Evolutionary conservation across 73 alveolate genomes (phyloP).

Genomic region (Paramecium biaurelia): DNA sequence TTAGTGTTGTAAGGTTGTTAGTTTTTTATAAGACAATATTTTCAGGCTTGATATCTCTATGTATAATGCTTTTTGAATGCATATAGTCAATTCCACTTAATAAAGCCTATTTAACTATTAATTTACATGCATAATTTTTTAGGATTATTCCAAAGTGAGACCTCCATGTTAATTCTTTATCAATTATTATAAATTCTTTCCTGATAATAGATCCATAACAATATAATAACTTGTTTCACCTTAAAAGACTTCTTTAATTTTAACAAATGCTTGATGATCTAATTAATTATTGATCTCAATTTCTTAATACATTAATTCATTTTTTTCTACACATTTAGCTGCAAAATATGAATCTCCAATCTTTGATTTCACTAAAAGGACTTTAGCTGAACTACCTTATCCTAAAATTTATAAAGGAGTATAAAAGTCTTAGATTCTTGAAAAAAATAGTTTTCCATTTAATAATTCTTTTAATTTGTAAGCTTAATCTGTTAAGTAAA

Average conservation of each 20-base stretch:
- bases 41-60: slow-evolving; percentile 66
- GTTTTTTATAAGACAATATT: slow-evolving; percentile 44
- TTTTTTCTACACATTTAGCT: slow-evolving; percentile 54
- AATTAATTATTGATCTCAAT: slow-evolving; percentile 27
- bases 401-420: slow-evolving; percentile 15
- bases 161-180: slow-evolving; percentile 31
- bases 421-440: slow-evolving; percentile 13
- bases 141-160: slow-evolving; percentile 12
- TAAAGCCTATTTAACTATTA: slow-evolving; percentile 34
- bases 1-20: slow-evolving; percentile 22
- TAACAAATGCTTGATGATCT: slow-evolving; percentile 51
- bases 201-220: slow-evolving; percentile 55
- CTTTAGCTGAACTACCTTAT: slow-evolving; percentile 40
- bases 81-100: slow-evolving; percentile 54
- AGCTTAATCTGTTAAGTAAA: background rate
- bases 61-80: slow-evolving; percentile 54
- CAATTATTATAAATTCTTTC: slow-evolving; percentile 36
- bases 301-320: slow-evolving; percentile 43
- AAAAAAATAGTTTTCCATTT: background rate
- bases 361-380: slow-evolving; percentile 7
- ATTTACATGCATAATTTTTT: slow-evolving; percentile 42
- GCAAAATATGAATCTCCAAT: slow-evolving; percentile 51
- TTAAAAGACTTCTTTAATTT: slow-evolving; percentile 51
- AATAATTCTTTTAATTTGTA: background rate
- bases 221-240: slow-evolving; percentile 61